phyloP scores from a whole-genome alignment of 768 basidiomycete species.

The Strobilomyces dryophilus region DNA sequence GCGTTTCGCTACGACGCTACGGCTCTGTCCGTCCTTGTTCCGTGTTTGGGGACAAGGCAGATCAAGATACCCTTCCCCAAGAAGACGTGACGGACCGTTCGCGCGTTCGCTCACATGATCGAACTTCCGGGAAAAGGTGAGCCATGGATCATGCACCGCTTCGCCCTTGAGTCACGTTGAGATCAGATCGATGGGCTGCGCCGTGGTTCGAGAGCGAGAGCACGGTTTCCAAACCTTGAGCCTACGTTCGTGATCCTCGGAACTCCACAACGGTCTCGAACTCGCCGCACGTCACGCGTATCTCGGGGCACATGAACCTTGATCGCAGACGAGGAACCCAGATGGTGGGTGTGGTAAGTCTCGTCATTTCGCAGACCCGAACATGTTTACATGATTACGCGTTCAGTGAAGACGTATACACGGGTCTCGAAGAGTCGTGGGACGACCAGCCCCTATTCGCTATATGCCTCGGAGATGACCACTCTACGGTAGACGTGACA shows the following conservation, averaged over 20 bases:
- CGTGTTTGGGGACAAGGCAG: conserved; percentile 45
- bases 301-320: conserved; percentile 45
- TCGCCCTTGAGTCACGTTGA: background rate
- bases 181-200: background rate
- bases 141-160: background rate
- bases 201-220: conserved; percentile 32
- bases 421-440: conserved; percentile 40
- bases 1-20: background rate
- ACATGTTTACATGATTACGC: background rate
- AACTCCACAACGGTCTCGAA: conserved; percentile 57
- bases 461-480: conserved; percentile 27
- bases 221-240: conserved; percentile 38
- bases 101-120: conserved; percentile 39
- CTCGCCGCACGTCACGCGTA: conserved; percentile 53
- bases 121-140: conserved; percentile 40
- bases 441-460: conserved; percentile 47
- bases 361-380: background rate
- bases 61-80: conserved; percentile 38
- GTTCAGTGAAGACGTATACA: conserved; percentile 36
- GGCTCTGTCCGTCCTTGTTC: conserved; percentile 40
- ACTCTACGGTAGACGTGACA: background rate
- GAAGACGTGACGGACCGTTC: conserved; percentile 48
- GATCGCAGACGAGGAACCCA: conserved; percentile 45
- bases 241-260: conserved; percentile 58
- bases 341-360: conserved; percentile 37